These are phyloP conservation scores for Salix arbutifolia DNA, from an alignment of 345 rosid genomes.

Conservation along the genomic window DNA sequence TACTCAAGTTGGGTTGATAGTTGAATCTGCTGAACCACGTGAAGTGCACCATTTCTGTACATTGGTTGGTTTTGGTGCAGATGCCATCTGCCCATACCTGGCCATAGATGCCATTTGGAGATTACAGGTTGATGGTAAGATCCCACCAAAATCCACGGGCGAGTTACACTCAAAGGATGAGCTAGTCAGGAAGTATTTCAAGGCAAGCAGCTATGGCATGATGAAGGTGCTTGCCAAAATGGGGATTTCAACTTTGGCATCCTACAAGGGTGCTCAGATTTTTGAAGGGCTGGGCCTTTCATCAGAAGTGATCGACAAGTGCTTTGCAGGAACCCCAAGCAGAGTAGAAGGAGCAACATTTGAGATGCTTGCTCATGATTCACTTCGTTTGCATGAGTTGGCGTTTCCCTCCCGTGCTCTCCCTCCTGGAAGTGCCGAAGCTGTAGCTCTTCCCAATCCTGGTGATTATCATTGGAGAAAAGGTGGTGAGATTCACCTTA, in stretches of 20 bases:
- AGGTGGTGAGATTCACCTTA: conserved; percentile 91
- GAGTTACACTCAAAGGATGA: conserved; percentile 82
- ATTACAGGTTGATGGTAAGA: conserved; percentile 90
- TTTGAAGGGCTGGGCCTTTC: conserved; percentile 98
- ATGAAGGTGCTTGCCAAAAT: conserved; percentile 99
- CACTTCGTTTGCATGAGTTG: conserved; percentile 74
- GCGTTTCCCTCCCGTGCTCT: conserved; percentile 70
- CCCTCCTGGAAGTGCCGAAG: conserved; percentile 97
- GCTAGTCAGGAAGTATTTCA: conserved; percentile 83
- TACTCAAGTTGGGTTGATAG: conserved; percentile 79
- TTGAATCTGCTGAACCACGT: conserved; percentile 98
- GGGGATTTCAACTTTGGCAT: conserved; percentile 98
- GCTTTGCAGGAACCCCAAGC: conserved; percentile 99
- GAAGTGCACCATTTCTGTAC: conserved; percentile 99
- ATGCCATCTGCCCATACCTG: conserved; percentile 94
- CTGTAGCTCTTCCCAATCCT: conserved; percentile 84
- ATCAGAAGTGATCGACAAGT: conserved; percentile 89
- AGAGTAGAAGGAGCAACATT: conserved; percentile 99
- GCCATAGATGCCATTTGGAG: conserved; percentile 83
- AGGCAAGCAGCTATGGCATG: conserved; percentile 99
- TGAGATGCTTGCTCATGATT: conserved; percentile 93
- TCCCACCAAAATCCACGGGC: conserved; percentile 81
- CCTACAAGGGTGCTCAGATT: conserved; percentile 99
- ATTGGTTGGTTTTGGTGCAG: conserved; percentile 92
- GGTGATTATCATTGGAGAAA: conserved; percentile 99